Percentiles rank a stretch among this genome's conserved stretches.
Conservation (phyloP, 2,329 filamentous ascomycete species). For the Calonectria crousiana region DNA sequence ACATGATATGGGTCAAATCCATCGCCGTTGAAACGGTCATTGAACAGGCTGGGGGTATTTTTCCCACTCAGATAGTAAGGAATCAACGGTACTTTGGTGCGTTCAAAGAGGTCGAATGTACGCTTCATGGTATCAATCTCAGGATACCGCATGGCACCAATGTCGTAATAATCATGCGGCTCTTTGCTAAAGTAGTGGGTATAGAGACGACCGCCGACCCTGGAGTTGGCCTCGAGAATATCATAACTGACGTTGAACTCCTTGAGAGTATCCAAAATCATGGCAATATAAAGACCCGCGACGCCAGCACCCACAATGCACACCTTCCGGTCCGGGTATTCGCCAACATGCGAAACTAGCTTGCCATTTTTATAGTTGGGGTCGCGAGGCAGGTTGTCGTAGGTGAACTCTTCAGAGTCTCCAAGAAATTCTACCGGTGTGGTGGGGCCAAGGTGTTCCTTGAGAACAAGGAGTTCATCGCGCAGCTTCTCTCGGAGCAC, state of each 20-base stretch:
- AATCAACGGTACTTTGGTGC: conserved; percentile 28
- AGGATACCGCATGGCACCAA: neutral
- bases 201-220: conserved; percentile 28
- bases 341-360: neutral
- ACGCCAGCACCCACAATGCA: conserved; percentile 28
- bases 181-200: conserved; percentile 25
- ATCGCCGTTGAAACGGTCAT: neutral
- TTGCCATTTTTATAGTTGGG: neutral
- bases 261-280: conserved; percentile 16
- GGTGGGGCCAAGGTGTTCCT: neutral
- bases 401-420: neutral
- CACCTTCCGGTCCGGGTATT: neutral
- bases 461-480: neutral
- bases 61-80: conserved; percentile 24
- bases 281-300: conserved; percentile 24
- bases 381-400: neutral
- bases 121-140: neutral
- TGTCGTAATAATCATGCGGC: conserved; percentile 19
- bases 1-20: neutral
- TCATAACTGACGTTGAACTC: conserved; percentile 25
- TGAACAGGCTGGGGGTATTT: neutral
- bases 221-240: conserved; percentile 21
- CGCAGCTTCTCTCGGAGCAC: neutral
- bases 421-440: neutral
- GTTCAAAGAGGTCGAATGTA: neutral